Evolutionary conservation across 495 filamentous ascomycete genomes (phyloP).

Genomic region (Trichoderma orchidacearum): DNA sequence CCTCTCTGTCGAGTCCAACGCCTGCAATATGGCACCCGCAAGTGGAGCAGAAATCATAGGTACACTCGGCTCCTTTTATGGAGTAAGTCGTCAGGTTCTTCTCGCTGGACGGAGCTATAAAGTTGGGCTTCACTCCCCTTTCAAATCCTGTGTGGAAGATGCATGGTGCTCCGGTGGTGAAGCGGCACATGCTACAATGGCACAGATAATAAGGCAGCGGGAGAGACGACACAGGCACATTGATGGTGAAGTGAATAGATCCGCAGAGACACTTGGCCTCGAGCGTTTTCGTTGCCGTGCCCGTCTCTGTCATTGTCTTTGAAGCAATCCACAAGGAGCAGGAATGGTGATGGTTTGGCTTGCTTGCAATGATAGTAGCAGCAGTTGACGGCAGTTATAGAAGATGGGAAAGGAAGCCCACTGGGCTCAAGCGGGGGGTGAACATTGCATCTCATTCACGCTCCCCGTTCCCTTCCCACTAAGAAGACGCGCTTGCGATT

Average conservation of each 20-base stretch:
- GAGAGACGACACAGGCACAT: conserved; percentile 15
- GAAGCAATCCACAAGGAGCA: too few species aligned
- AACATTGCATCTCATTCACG: too few species aligned
- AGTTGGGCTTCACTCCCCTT: conserved; percentile 11
- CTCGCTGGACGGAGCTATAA: conserved; percentile 20
- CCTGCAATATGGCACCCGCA: conserved; percentile 52
- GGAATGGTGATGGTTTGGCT: neutral
- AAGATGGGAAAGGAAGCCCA: too few species aligned
- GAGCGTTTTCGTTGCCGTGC: conserved; percentile 13
- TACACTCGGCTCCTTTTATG: conserved; percentile 27
- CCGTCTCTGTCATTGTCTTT: neutral
- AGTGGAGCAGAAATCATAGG: conserved; percentile 51
- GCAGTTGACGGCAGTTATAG: too few species aligned
- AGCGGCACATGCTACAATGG: conserved; percentile 50
- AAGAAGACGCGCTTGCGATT: too few species aligned
- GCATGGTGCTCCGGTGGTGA: conserved; percentile 41
- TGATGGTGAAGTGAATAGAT: conserved; percentile 19
- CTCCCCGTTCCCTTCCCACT: too few species aligned
- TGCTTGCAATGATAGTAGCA: neutral
- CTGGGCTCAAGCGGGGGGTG: too few species aligned
- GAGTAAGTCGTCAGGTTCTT: conserved; percentile 35
- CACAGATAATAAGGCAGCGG: conserved; percentile 38
- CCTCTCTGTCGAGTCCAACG: conserved; percentile 22
- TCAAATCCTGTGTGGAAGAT: conserved; percentile 35
- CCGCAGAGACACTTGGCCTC: conserved; percentile 26